phyloP scores from a whole-genome alignment of 1,139 yeast species.

The Geotrichum citri-aurantii region DNA sequence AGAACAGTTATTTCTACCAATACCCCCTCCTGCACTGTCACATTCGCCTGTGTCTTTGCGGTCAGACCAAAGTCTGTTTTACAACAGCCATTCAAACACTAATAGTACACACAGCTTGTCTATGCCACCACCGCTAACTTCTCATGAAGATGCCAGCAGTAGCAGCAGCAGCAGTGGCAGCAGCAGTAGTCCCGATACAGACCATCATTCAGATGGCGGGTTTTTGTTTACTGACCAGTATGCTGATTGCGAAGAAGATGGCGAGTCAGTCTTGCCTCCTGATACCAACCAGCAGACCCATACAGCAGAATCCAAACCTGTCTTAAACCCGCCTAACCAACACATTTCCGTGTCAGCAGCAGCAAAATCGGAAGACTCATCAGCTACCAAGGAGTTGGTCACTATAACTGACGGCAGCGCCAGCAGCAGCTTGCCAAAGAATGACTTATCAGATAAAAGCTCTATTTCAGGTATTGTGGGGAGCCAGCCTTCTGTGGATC shows the following conservation, averaged over 20 bases:
- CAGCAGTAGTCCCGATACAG: not conserved
- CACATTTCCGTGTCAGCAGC: not conserved
- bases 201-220: not conserved
- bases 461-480: not conserved
- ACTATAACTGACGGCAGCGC: not conserved
- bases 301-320: not conserved
- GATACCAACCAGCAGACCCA: not conserved
- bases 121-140: not conserved
- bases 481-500: conserved; percentile 4
- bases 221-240: not conserved
- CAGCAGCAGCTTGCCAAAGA: not conserved
- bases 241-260: not conserved
- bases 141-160: conserved; percentile 3
- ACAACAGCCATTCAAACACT: not conserved
- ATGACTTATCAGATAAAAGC: not conserved
- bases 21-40: not conserved
- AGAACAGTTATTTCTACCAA: not conserved
- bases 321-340: not conserved
- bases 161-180: conserved; percentile 1
- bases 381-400: not conserved
- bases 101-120: not conserved
- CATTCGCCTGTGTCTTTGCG: not conserved
- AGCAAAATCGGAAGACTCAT: not conserved
- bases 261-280: not conserved
- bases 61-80: not conserved